phyloP scores from a whole-genome alignment of 768 basidiomycete genomes.

The Myochromella boudieri region DNA sequence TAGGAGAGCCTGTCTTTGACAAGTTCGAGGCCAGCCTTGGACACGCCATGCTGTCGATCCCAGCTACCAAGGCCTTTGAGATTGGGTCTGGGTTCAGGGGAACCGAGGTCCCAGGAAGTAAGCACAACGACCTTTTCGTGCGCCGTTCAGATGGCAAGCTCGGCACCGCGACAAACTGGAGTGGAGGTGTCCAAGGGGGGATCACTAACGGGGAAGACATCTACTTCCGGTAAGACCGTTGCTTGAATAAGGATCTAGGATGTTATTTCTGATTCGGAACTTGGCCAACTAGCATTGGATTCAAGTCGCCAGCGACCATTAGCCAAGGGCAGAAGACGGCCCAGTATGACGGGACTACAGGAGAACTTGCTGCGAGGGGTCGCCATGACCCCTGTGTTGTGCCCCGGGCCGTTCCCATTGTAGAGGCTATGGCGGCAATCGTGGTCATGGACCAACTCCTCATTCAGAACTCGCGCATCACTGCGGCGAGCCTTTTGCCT shows the following conservation, averaged over 20 bases:
- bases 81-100: slow-evolving; percentile 96
- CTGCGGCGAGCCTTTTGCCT: slow-evolving; percentile 77
- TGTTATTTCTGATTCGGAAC: background rate
- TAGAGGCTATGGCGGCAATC: slow-evolving; percentile 95
- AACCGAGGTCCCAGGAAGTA: slow-evolving; percentile 88
- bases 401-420: slow-evolving; percentile 95
- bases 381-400: slow-evolving; percentile 98
- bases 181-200: slow-evolving; percentile 96
- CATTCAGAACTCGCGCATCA: slow-evolving; percentile 81
- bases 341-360: slow-evolving; percentile 89
- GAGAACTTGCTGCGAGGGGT: slow-evolving; percentile 86
- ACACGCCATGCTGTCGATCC: slow-evolving; percentile 98
- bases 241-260: too few relatives aligned
- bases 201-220: slow-evolving; percentile 97
- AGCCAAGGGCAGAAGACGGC: slow-evolving; percentile 88
- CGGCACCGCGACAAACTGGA: slow-evolving; percentile 91
- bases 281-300: slow-evolving; percentile 65
- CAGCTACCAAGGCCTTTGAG: slow-evolving; percentile 98
- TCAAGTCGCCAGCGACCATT: slow-evolving; percentile 99
- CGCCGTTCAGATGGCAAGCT: slow-evolving; percentile 63
- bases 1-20: slow-evolving; percentile 98
- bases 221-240: slow-evolving; percentile 80
- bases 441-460: slow-evolving; percentile 94
- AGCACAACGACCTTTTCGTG: slow-evolving; percentile 91
- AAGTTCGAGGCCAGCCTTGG: slow-evolving; percentile 95